Conservation (phyloP, 2,329 filamentous ascomycete species). For the Hypomyces rosellus region DNA sequence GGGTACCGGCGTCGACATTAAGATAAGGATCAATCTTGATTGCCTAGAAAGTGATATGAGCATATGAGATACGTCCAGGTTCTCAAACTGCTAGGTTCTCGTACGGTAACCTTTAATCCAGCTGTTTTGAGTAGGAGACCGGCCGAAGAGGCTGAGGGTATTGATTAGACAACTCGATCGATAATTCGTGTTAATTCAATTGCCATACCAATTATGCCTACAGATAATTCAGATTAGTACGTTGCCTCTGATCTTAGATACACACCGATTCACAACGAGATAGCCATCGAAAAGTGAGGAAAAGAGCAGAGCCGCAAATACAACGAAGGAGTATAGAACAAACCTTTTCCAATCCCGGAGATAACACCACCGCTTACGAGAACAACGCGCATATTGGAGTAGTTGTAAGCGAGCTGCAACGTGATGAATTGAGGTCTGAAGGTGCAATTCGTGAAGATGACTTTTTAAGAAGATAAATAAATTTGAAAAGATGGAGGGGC, state of each 20-base stretch:
- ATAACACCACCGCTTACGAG: constrained; percentile 41
- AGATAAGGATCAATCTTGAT: constrained; percentile 43
- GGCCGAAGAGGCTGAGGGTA: constrained; percentile 54
- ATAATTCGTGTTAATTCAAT: neutral
- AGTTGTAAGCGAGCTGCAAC: too few relatives aligned
- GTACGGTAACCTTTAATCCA: constrained; percentile 20
- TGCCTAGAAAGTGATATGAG: constrained; percentile 1
- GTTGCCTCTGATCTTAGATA: neutral
- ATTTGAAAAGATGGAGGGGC: too few relatives aligned
- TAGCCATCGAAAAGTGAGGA: too few relatives aligned
- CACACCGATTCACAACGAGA: neutral
- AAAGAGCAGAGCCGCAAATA: too few relatives aligned
- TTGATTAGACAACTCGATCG: neutral
- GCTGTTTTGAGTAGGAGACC: constrained; percentile 43
- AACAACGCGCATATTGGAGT: constrained; percentile 22
- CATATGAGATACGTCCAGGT: neutral
- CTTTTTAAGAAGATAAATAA: too few relatives aligned
- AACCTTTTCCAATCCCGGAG: constrained; percentile 56
- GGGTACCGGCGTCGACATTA: constrained; percentile 30
- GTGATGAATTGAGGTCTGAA: too few relatives aligned
- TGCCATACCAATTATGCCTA: constrained; percentile 16
- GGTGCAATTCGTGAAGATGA: too few relatives aligned
- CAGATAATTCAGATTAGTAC: constrained; percentile 1
- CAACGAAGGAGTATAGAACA: neutral
- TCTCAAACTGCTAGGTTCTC: too few relatives aligned